Conservation (phyloP, 106 monocot genomes). For the Triglochin maritima region DNA sequence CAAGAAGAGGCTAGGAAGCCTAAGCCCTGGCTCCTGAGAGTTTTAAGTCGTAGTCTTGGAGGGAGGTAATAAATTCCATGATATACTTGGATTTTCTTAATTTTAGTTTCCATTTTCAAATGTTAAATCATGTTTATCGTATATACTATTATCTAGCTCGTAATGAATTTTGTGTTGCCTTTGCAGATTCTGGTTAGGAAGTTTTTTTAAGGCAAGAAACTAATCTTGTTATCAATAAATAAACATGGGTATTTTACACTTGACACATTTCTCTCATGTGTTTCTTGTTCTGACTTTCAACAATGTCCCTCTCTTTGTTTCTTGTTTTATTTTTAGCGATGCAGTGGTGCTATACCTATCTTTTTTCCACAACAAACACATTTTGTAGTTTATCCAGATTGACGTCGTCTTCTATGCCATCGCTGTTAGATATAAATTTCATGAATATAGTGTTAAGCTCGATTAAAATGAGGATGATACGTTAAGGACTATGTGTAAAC, state of each 20-base stretch:
- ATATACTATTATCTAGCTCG: not conserved
- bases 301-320: too few species aligned
- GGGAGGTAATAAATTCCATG: slow-evolving; percentile 40
- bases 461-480: too few species aligned
- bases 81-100: not conserved
- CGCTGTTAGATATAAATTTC: too few species aligned
- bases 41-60: slow-evolving; percentile 67
- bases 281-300: not conserved
- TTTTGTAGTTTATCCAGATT: too few species aligned
- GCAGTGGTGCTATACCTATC: not conserved
- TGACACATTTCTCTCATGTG: not conserved
- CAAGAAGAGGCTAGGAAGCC: slow-evolving; percentile 53
- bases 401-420: too few species aligned
- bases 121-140: not conserved
- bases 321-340: not conserved
- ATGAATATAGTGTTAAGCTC: too few species aligned
- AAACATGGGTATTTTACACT: not conserved
- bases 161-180: slow-evolving; percentile 10
- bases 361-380: not conserved
- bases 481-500: too few species aligned
- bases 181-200: slow-evolving; percentile 92
- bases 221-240: slow-evolving; percentile 1
- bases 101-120: not conserved
- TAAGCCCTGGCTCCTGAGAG: slow-evolving; percentile 89
- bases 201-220: slow-evolving; percentile 79